A percentile compares a stretch with the other conserved stretches of the same genome.
Conservation (phyloP, 257 asterid genomes). For the Jacaranda copaia region DNA sequence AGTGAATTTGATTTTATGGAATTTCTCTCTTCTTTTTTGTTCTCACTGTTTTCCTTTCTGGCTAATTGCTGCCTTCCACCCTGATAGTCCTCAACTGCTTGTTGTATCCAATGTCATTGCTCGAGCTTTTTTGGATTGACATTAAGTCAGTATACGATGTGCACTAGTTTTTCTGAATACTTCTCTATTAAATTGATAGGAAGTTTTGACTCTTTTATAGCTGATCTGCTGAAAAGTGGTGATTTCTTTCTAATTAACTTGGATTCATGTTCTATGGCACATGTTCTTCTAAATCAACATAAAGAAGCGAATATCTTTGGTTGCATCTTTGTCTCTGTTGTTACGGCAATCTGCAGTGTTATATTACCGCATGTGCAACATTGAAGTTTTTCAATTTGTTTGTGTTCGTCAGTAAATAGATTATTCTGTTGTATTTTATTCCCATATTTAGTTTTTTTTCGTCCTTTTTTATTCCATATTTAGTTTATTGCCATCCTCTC, state of each 20-base stretch:
- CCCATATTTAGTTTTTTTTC: not conserved
- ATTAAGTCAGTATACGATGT: not conserved
- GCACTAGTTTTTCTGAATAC: not conserved
- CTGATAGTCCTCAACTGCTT: not conserved
- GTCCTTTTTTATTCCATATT: not conserved
- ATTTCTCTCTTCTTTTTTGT: not conserved
- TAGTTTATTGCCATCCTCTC: not conserved
- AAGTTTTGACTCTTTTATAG: not conserved
- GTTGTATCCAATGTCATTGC: not conserved
- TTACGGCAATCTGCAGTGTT: not conserved
- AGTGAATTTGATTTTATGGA: not conserved
- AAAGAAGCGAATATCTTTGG: not conserved
- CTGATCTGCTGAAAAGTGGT: not conserved
- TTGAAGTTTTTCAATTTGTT: constrained; percentile 1
- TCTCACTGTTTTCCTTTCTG: not conserved
- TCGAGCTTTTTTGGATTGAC: not conserved
- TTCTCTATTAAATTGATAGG: not conserved
- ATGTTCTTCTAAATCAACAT: constrained; percentile 13
- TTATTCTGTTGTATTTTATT: not conserved
- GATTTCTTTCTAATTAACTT: constrained; percentile 15
- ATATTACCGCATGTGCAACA: constrained; percentile 32
- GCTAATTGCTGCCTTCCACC: not conserved
- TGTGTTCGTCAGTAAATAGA: constrained; percentile 13
- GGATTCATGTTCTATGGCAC: constrained; percentile 1
- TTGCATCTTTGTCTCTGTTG: not conserved